Evolutionary conservation across 2,329 filamentous ascomycete species (phyloP).

Genomic region (Drechslerella stenobrocha): DNA sequence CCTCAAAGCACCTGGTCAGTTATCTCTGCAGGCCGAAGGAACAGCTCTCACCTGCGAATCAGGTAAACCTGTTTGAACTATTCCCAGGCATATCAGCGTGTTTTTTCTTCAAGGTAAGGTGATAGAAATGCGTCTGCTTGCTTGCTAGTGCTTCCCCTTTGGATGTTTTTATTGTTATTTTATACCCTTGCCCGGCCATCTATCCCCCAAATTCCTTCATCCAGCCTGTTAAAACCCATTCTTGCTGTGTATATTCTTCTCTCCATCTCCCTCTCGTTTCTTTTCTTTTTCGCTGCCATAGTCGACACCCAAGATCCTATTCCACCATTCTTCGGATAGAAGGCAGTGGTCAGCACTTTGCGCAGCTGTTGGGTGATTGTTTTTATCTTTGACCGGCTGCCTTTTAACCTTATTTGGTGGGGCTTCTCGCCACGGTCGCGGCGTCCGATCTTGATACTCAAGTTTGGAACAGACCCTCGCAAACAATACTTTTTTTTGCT

Average conservation of each 20-base stretch:
- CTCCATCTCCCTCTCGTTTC: conserved; percentile 13
- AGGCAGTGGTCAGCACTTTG: neutral
- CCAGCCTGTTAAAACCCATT: conserved; percentile 24
- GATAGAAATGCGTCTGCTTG: conserved; percentile 27
- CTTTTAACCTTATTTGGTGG: conserved; percentile 43
- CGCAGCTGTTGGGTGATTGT: neutral
- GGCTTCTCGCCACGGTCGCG: conserved; percentile 44
- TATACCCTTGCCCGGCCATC: conserved; percentile 26
- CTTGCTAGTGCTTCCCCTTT: conserved; percentile 21
- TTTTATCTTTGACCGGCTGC: conserved; percentile 1
- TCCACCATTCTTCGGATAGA: neutral
- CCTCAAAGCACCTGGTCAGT: conserved; percentile 46
- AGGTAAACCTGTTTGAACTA: conserved; percentile 46
- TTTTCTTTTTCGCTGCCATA: neutral
- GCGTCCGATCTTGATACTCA: conserved; percentile 39
- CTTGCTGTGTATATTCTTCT: conserved; percentile 23
- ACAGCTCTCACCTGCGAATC: conserved; percentile 45
- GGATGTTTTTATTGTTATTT: conserved; percentile 28
- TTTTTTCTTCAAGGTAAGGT: conserved; percentile 42
- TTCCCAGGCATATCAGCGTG: conserved; percentile 24
- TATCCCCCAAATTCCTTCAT: conserved; percentile 23
- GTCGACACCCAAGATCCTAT: neutral
- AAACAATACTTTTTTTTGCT: conserved; percentile 25
- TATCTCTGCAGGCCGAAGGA: conserved; percentile 47
- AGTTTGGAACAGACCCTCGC: conserved; percentile 28